Conservation (phyloP, 2,329 filamentous ascomycete species). For the Colletotrichum sp. region DNA sequence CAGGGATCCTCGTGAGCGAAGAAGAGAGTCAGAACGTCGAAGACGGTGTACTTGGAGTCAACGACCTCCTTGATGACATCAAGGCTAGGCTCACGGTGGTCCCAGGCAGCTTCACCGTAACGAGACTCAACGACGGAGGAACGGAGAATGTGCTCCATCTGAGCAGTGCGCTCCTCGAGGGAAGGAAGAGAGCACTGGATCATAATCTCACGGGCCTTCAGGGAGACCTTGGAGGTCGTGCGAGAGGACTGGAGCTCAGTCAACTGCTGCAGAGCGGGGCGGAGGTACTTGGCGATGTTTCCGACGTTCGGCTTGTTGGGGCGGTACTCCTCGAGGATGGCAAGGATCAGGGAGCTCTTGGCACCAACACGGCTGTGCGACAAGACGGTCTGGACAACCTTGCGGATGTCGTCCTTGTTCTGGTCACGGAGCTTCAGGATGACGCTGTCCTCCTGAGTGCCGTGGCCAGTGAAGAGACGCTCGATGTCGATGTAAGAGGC, state of each 20-base stretch:
- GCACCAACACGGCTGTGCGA: constrained; percentile 91
- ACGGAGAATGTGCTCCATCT: constrained; percentile 98
- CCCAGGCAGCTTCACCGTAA: constrained; percentile 96
- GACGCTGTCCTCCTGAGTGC: constrained; percentile 89
- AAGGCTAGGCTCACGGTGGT: constrained; percentile 90
- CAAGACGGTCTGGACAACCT: constrained; percentile 86
- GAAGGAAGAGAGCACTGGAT: constrained; percentile 98
- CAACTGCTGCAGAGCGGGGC: constrained; percentile 80
- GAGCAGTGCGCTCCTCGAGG: constrained; percentile 88
- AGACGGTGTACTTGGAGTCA: constrained; percentile 98
- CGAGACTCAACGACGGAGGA: constrained; percentile 96
- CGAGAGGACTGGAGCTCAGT: constrained; percentile 87
- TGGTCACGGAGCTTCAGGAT: constrained; percentile 93
- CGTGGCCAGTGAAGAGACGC: constrained; percentile 83
- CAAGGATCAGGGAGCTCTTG: constrained; percentile 93
- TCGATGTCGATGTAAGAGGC: constrained; percentile 85
- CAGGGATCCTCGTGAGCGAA: constrained; percentile 93
- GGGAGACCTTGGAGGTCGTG: constrained; percentile 88
- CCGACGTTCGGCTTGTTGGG: constrained; percentile 92
- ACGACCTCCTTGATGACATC: constrained; percentile 96
- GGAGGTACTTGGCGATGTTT: constrained; percentile 88
- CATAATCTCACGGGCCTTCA: constrained; percentile 96
- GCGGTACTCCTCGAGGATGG: constrained; percentile 91
- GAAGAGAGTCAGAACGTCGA: constrained; percentile 94
- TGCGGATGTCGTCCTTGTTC: constrained; percentile 89